phyloP scores from a whole-genome alignment of 2,329 filamentous ascomycete species.

The Grosmannia penicillata region DNA sequence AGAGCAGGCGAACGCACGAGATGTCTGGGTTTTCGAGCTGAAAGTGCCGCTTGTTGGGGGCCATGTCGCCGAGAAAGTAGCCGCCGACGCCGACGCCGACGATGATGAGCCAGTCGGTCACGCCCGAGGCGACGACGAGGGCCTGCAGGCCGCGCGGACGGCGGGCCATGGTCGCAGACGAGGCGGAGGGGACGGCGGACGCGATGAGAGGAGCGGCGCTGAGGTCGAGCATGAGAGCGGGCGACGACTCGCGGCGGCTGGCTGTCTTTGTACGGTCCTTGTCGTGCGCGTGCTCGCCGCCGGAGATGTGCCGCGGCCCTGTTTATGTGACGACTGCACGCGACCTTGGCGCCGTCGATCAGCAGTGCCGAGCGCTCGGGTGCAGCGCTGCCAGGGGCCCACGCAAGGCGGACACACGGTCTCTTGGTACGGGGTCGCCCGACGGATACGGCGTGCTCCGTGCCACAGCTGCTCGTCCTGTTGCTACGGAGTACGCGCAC shows the following conservation, averaged over 20 bases:
- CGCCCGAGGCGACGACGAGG: constrained; percentile 47
- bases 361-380: too few relatives aligned
- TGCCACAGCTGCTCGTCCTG: too few relatives aligned
- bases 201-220: background rate
- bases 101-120: constrained; percentile 60
- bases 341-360: too few relatives aligned
- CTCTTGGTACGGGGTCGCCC: too few relatives aligned
- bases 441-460: too few relatives aligned
- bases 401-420: too few relatives aligned
- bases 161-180: background rate
- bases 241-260: background rate
- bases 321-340: too few relatives aligned
- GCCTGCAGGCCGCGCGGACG: background rate
- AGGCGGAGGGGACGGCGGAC: constrained; percentile 3
- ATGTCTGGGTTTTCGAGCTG: constrained; percentile 61
- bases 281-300: too few relatives aligned
- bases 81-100: constrained; percentile 44
- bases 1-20: constrained; percentile 32
- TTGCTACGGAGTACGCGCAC: too few relatives aligned
- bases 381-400: too few relatives aligned
- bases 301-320: too few relatives aligned
- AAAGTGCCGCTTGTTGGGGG: constrained; percentile 57
- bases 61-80: constrained; percentile 39
- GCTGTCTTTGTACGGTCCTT: too few relatives aligned
- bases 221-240: background rate